Base-by-base conservation (phyloP, 176 grass and related monocot species). In the Bromus sterilis region DNA sequence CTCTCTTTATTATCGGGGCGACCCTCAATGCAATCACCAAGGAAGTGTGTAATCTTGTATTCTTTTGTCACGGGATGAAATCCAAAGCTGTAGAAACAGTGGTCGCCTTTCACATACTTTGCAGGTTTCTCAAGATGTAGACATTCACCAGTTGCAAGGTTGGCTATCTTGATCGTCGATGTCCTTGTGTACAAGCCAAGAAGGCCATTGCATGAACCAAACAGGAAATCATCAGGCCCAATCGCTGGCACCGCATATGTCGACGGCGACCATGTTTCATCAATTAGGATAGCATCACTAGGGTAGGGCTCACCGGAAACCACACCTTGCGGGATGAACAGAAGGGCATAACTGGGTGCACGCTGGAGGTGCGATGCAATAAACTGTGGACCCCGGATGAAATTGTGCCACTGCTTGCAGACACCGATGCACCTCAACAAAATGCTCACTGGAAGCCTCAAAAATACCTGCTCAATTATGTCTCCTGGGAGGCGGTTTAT, bases 11-110 rank as follows among this genome's bases (percentile, higher is more conserved):
- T 66, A 4, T 31, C 8, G 62, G 62, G 32, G 32, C 62, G 62
- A 35, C 62, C 62, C 16, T 66, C 31, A 11, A 35, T 0, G 35
- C 74, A 39, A 51, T 82, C 85, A 48, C 62, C 59, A 5, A 76
- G 78, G 44, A 87, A 87, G 85, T 87, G 85, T 25, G 67, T 13
- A 9, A 87, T n/a, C 85, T 82, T 87, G 71, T 81, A 87, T 81
- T 82, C 79, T 82, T 56, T 29, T 23, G 71, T 77, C 18, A 21
- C 21, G 0, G 85, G 79, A 41, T 82, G 78, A 87, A 82, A 87
- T 31, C 71, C 85, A 82, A 87, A 82, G 78, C 53, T 77, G 11
- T 82, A 87, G 16, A 87, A 65, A 62, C 69, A 71, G 18, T 51
- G 46, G 20, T 77, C 85, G 1, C 76, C 11, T 42, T 37, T 18